These are phyloP conservation scores for Davidsoniella australis DNA, from an alignment of 2,329 filamentous ascomycete genomes.

Conservation along the genomic window DNA sequence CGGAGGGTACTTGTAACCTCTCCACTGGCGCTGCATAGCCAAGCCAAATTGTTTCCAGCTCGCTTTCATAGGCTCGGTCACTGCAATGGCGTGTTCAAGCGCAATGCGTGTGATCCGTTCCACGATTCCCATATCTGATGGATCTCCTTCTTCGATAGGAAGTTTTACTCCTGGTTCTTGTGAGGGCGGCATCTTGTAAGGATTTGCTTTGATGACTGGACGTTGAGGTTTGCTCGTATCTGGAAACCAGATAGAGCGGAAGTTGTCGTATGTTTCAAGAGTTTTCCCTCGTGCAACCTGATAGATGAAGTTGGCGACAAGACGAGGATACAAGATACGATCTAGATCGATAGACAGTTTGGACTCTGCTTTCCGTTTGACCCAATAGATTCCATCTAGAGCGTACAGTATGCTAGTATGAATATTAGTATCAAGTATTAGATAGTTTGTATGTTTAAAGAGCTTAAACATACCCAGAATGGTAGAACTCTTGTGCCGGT, in stretches of 20 bases:
- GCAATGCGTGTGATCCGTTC: slow-evolving; percentile 13
- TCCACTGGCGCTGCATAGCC: slow-evolving; percentile 22
- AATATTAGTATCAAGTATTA: background rate
- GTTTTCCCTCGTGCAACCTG: background rate
- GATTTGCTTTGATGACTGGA: slow-evolving; percentile 8
- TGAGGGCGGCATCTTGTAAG: background rate
- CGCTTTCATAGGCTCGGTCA: slow-evolving; percentile 13
- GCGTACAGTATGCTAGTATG: slow-evolving; percentile 7
- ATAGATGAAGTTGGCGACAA: slow-evolving; percentile 8
- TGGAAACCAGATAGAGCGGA: slow-evolving; percentile 11
- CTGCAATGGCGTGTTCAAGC: slow-evolving; percentile 12
- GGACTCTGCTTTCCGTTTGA: slow-evolving; percentile 4
- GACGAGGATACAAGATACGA: slow-evolving; percentile 10
- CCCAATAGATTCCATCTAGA: slow-evolving; percentile 10
- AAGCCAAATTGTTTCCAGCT: slow-evolving; percentile 12
- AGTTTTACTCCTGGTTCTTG: slow-evolving; percentile 3
- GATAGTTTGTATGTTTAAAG: background rate
- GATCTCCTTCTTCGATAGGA: slow-evolving; percentile 8
- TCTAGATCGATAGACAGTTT: slow-evolving; percentile 10
- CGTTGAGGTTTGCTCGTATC: slow-evolving; percentile 3
- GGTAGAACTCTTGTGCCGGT: slow-evolving; percentile 8
- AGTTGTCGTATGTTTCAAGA: slow-evolving; percentile 1
- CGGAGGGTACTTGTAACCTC: slow-evolving; percentile 20
- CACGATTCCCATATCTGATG: slow-evolving; percentile 3
- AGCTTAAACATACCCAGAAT: slow-evolving; percentile 5